Evolutionary conservation across 2,329 filamentous ascomycete genomes (phyloP).

Genomic region (Rhinocladiella similis): DNA sequence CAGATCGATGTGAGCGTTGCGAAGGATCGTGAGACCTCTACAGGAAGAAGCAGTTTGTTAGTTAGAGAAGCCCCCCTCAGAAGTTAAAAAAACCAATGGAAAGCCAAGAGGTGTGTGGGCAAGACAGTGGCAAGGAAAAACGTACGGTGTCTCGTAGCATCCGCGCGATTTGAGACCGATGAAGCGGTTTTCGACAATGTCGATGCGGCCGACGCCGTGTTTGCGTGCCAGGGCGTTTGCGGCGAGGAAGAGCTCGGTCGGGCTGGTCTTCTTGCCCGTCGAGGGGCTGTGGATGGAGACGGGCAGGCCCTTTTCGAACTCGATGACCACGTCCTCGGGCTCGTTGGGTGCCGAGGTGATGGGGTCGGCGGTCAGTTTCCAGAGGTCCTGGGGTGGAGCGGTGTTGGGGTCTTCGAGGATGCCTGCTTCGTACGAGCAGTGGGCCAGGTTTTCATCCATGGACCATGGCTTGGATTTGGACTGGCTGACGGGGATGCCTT

Average conservation of each 20-base stretch:
- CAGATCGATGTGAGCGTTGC: slow-evolving; percentile 60
- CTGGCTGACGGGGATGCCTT: slow-evolving; percentile 48
- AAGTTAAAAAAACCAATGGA: no score
- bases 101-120: no score
- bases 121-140: no score
- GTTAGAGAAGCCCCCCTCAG: no score
- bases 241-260: slow-evolving; percentile 70
- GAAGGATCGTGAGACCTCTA: slow-evolving; percentile 54
- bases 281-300: slow-evolving; percentile 62
- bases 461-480: slow-evolving; percentile 52
- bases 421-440: slow-evolving; percentile 67
- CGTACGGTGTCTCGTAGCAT: slow-evolving; percentile 68
- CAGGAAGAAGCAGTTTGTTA: no score
- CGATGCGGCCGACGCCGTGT: slow-evolving; percentile 74
- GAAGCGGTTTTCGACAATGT: slow-evolving; percentile 81
- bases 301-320: slow-evolving; percentile 75
- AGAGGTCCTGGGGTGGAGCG: slow-evolving; percentile 71
- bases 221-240: slow-evolving; percentile 57
- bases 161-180: slow-evolving; percentile 78
- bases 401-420: slow-evolving; percentile 66
- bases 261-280: slow-evolving; percentile 64
- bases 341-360: slow-evolving; percentile 55
- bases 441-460: slow-evolving; percentile 68
- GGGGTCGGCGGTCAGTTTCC: slow-evolving; percentile 62
- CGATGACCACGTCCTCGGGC: slow-evolving; percentile 69